Evolutionary conservation across 106 monocot species (phyloP).

Genomic region (Chionographis japonica): DNA sequence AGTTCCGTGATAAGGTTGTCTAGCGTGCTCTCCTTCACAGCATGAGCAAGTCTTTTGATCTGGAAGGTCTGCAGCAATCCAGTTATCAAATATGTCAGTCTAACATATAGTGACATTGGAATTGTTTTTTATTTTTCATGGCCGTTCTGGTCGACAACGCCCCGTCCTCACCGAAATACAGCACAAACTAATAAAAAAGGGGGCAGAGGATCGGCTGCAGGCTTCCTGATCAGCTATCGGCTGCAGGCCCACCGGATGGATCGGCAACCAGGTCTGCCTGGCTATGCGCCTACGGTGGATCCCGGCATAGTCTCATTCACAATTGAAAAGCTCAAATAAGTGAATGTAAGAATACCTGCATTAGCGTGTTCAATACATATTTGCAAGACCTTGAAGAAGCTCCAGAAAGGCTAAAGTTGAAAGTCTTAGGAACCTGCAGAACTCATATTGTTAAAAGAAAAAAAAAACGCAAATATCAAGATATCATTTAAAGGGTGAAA

Average conservation of each 20-base stretch:
- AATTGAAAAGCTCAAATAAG: neutral
- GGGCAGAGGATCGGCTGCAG: no score
- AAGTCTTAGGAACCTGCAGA: conserved; percentile 85
- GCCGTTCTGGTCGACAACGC: no score
- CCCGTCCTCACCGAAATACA: no score
- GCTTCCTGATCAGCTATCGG: no score
- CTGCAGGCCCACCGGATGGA: no score
- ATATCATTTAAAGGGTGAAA: neutral
- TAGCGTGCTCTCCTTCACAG: conserved; percentile 81
- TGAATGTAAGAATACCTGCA: conserved; percentile 57
- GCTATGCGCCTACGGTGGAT: no score
- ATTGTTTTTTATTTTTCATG: no score
- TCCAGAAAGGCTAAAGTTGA: conserved; percentile 92
- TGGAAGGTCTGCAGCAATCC: conserved; percentile 79
- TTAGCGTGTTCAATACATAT: conserved; percentile 97
- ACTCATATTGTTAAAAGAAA: neutral
- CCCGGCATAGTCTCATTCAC: no score
- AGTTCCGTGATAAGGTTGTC: conserved; percentile 92
- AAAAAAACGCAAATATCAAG: neutral
- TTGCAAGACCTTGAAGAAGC: conserved; percentile 97
- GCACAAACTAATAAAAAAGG: no score
- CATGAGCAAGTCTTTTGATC: conserved; percentile 78
- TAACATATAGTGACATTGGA: neutral
- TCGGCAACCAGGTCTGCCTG: no score
- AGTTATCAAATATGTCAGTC: neutral